Percentiles rank a stretch among this genome's conserved stretches.
Evolutionary conservation across 2,329 filamentous ascomycete genomes (phyloP).

Genomic region (Chaetomiaceae sp.): DNA sequence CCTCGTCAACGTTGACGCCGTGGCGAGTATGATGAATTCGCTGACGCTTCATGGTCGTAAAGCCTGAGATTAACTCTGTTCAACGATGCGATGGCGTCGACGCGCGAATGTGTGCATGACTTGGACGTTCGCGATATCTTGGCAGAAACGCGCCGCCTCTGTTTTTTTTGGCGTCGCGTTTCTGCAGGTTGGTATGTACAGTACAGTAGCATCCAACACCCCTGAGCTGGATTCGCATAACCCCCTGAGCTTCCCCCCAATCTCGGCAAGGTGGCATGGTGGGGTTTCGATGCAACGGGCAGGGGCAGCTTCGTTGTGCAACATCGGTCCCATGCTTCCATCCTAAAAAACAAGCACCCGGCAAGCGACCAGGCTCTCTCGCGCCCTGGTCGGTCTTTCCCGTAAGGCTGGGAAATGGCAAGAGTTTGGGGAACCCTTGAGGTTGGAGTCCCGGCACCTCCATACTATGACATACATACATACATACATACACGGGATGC

Average conservation of each 20-base stretch:
- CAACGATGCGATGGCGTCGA: neutral
- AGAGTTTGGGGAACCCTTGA: constrained; percentile 11
- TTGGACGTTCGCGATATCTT: neutral
- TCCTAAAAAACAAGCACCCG: constrained; percentile 4
- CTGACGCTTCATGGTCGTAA: too few species aligned
- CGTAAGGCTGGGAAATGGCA: constrained; percentile 22
- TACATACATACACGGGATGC: too few species aligned
- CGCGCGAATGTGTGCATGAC: neutral
- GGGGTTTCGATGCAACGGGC: constrained; percentile 2
- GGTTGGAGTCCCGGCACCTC: neutral
- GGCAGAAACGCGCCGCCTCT: neutral
- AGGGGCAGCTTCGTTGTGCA: constrained; percentile 14
- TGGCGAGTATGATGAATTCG: too few species aligned
- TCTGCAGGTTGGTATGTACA: neutral
- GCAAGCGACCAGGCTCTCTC: constrained; percentile 12
- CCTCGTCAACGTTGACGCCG: too few species aligned
- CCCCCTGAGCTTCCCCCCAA: constrained; percentile 6
- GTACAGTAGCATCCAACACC: neutral
- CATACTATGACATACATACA: too few species aligned
- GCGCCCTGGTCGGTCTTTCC: constrained; percentile 15
- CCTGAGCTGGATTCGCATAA: neutral
- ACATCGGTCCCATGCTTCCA: constrained; percentile 4
- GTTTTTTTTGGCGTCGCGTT: neutral
- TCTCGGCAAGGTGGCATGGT: constrained; percentile 12
- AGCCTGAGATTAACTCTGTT: neutral